Evolutionary conservation across 805 yeast genomes (phyloP), one percentile per base, ranked within the genome.

Genomic region (Wickerhamiella nectarea): DNA sequence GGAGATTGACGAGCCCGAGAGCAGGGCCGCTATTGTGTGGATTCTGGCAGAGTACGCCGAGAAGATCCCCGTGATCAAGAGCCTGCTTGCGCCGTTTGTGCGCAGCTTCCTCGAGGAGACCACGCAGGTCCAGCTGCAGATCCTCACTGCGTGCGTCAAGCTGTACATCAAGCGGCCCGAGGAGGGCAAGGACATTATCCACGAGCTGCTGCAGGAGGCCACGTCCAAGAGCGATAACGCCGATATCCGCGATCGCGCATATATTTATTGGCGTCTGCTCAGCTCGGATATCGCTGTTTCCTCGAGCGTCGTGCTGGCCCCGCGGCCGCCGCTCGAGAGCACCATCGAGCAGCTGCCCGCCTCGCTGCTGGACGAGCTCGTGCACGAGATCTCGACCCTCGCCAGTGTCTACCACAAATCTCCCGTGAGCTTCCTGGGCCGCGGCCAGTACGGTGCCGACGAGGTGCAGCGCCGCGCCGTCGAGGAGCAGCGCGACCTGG

Each of bases 381-480:
- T 89, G 24, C 58, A 65, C n/a, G 94, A 89, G 57, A 63, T 89
- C 45, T 78, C 93, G 2, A 80, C 91, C 7, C 70, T 91, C 48
- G 78, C 95, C 31, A 84, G 96, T 0, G 91, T 91, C 2, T 84
- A 84, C 56, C 93, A 81, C 61, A 80, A 80, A 56, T 94, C 96
- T 10, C 75, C 82, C 4, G 66, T 74, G 15, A 67, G 76, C 26
- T 80, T 80, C 54, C 65, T 76, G 50, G 71, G 71, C 45, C 57
- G 64, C 25, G 68, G 67, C 29, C 51, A 59, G 47, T 63, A 51
- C 51, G 68, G 67, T 44, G 51, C 64, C n/a, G 67, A 61, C 21
- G 67, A 62, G 9, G 63, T 65, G 21, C 63, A 59, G 45, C 57
- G 64, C 19, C 65, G 67, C 48, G 78, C 76, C 44, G 67, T 87